These are phyloP conservation scores for Kazachstania kunashirensis DNA, from an alignment of 805 yeast genomes.

Conservation along the genomic window DNA sequence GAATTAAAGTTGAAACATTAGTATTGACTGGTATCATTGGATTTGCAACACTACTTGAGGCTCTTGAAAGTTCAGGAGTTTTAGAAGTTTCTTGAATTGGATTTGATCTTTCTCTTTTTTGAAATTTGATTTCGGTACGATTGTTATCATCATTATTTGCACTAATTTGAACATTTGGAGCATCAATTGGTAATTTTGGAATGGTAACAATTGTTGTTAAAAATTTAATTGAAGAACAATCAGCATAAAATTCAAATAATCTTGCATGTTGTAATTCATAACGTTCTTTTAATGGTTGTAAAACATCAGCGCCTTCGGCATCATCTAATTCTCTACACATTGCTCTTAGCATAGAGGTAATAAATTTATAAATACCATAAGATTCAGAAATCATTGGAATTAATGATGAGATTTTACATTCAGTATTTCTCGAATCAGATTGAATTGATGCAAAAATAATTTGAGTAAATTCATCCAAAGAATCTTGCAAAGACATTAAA, in stretches of 20 bases:
- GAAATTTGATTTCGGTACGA: constrained; percentile 11
- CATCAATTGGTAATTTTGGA: constrained; percentile 31
- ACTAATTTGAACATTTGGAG: constrained; percentile 27
- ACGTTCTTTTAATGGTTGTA: constrained; percentile 62
- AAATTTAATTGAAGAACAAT: constrained; percentile 75
- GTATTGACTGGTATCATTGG: constrained; percentile 5
- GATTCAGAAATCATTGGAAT: constrained; percentile 88
- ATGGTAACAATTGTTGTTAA: constrained; percentile 60
- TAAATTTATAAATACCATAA: constrained; percentile 84
- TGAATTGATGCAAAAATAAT: constrained; percentile 63
- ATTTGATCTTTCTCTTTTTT: constrained; percentile 2
- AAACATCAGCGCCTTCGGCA: constrained; percentile 50
- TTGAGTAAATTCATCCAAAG: constrained; percentile 67
- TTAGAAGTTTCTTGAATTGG: constrained; percentile 1
- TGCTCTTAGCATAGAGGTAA: constrained; percentile 85
- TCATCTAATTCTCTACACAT: constrained; percentile 56
- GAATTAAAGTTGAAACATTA: constrained; percentile 9
- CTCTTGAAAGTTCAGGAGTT: constrained; percentile 1
- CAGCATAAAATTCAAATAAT: constrained; percentile 77
- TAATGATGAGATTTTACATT: constrained; percentile 76
- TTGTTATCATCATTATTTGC: constrained; percentile 19
- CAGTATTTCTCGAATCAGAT: constrained; percentile 41
- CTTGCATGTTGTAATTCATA: constrained; percentile 60
- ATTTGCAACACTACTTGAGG: constrained; percentile 3
- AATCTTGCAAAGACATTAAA: constrained; percentile 76